Evolutionary conservation across 1,284 basidiomycete genomes (phyloP).

Genomic region (Irpex rosettiformis): DNA sequence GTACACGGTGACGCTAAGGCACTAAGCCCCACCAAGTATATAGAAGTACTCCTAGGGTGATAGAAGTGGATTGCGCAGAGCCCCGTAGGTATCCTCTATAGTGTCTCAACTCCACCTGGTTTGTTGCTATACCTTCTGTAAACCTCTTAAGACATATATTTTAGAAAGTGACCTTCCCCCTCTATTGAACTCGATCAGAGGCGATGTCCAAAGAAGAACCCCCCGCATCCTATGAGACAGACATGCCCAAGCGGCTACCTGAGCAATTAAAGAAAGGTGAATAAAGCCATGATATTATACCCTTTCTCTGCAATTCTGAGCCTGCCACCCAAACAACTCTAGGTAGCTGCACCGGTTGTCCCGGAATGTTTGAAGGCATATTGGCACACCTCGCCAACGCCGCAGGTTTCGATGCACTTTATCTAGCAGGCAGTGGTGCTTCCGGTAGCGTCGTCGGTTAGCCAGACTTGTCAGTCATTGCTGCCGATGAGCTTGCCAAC

Average conservation of each 20-base stretch:
- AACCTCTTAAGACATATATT: no score
- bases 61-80: no score
- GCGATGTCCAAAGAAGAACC: conserved; percentile 3
- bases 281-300: neutral
- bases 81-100: no score
- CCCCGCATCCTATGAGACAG: conserved; percentile 19
- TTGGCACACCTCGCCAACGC: conserved; percentile 24
- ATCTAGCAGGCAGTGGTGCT: conserved; percentile 25
- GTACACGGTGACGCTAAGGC: neutral
- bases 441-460: conserved; percentile 25
- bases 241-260: conserved; percentile 21
- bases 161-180: neutral
- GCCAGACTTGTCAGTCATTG: conserved; percentile 26
- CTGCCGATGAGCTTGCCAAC: conserved; percentile 22
- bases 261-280: conserved; percentile 21
- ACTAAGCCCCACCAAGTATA: neutral
- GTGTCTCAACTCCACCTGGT: no score
- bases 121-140: no score
- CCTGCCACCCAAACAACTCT: neutral
- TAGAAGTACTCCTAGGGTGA: no score
- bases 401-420: conserved; percentile 25
- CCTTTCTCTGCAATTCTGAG: neutral
- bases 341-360: conserved; percentile 24
- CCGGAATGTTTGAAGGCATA: conserved; percentile 26
- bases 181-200: neutral